Evolutionary conservation across 176 grass and related monocot species (phyloP), one percentile per base, ranked within the genome.

Genomic region (Thinopyrum elongatum): DNA sequence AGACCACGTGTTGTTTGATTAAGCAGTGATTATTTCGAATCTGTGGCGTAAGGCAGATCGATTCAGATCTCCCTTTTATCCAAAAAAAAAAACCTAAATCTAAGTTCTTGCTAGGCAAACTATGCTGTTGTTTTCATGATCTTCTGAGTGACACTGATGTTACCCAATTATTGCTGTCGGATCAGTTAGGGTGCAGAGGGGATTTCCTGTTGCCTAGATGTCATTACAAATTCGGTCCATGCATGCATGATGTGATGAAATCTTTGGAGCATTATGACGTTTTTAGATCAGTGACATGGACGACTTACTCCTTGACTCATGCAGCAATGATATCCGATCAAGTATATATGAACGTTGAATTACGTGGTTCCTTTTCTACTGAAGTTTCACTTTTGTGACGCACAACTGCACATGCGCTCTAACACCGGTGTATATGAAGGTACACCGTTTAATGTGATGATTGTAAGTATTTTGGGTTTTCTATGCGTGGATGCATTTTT

Each of bases 371-470:
- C 21, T 66, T 66, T 57, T 5, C 60, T 51, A 17, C 63, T 29
- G n/a, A 23, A 65, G n/a, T 51, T 23, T 51, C 8, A 36, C 21
- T 77, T 84, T 47, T 51, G 27, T 47, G 59, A 65, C 34, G 33
- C 21, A 35, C 27, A 68, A 30, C 1, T 66, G 46, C 27, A 65
- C 58, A 85, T 77, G 44, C 30, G 15, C 44, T 28, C 42, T 57
- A 22, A 36, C 22, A 21, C 22, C 14, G 14, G 73, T 68, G 34
- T 76, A 38, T 77, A 76, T 66, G 83, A 85, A 78, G 83, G 83
- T 68, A 69, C 13, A 10, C 11, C 22, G 55, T 34, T 14, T 27
- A 58, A 30, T 28, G 15, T 38, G 15, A 34, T 38, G 15, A 34
- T 69, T 85, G 10, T 15, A 15, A 69, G 22, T 41, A 34, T 19